Percentiles rank a stretch among this genome's conserved stretches.
These are phyloP conservation scores for Phaeophleospora eucalypticola DNA, from an alignment of 2,329 filamentous ascomycete species.

Conservation along the genomic window DNA sequence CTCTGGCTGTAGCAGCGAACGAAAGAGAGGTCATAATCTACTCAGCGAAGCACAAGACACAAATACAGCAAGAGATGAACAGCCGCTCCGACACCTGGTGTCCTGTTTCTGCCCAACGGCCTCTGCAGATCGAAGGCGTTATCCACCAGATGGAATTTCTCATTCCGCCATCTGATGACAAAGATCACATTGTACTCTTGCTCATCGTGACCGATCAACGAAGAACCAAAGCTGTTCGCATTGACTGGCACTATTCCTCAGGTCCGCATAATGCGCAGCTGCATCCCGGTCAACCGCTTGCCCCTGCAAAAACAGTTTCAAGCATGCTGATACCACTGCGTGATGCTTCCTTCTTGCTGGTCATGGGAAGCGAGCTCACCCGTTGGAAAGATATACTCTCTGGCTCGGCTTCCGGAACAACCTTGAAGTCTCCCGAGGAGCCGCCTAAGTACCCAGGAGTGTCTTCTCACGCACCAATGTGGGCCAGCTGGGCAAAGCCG, in stretches of 20 bases:
- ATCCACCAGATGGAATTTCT: conserved; percentile 87
- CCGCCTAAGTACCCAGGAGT: conserved; percentile 18
- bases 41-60: conserved; percentile 57
- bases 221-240: conserved; percentile 37
- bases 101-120: conserved; percentile 56
- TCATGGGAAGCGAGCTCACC: conserved; percentile 35
- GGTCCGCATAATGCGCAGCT: conserved; percentile 20
- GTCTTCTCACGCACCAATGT: conserved; percentile 39
- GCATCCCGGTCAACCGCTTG: conserved; percentile 25
- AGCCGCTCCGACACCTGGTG: conserved; percentile 43
- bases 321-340: conserved; percentile 40
- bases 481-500: conserved; percentile 81
- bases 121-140: conserved; percentile 57
- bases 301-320: conserved; percentile 24
- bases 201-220: conserved; percentile 51
- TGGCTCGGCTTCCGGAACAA: conserved; percentile 29
- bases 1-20: conserved; percentile 65
- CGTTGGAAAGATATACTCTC: conserved; percentile 40
- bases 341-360: conserved; percentile 40
- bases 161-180: conserved; percentile 62
- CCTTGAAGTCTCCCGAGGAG: conserved; percentile 7
- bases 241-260: conserved; percentile 30
- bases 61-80: conserved; percentile 51
- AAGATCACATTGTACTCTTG: conserved; percentile 70
- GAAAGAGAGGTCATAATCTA: conserved; percentile 69